Base-by-base conservation (phyloP, 495 filamentous ascomycete species). In the Staphylotrichum longicolle region DNA sequence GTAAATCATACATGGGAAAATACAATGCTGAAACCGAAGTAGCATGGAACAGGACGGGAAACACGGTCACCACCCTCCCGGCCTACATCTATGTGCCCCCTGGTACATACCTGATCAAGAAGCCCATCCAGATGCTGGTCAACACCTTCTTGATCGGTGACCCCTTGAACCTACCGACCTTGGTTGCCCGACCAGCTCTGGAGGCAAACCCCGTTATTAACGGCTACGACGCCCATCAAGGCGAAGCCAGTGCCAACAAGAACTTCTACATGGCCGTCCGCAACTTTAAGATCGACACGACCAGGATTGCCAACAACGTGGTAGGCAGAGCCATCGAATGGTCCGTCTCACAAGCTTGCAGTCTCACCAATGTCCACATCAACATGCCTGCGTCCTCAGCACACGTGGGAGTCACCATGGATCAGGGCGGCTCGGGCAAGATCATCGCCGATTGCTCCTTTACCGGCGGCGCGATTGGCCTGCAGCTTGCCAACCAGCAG, bases 231-330 rank as follows among this genome's bases (percentile, higher is more conserved):
- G 42, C 35, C 11, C 89, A 88, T 63, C 72, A 73, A 27, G 85
- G 84, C 35, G 73, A 85, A 51, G 84, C 80, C 4, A 71, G 77
- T 33, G 69, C 83, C 1, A 91, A 84, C 33, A 91, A 88, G 66
- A 83, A 88, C 42, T 93, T 93, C 71, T 91, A 82, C 68, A 77
- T 89, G 58, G 85, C 88, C 60, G 80, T 93, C 58, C 78, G 88
- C 32, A 92, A 93, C 64, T 76, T 93, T 50, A 78, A 87, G 57
- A 75, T 93, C 20, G 88, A 92, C 67, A 81, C 82, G 57, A 90
- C 86, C 6, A 69, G 62, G 8, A 78, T 91, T 48, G 74, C n/a
- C 5, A 10, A 14, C 8, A 14, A 37, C 11, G 54, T 57, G 4
- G 4, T 50, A 7, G 64, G 61, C 6, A 52, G 41, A 3, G 85